These are phyloP conservation scores for Blepharisma japonicum DNA, from an alignment of 73 alveolate genomes.

Conservation along the genomic window DNA sequence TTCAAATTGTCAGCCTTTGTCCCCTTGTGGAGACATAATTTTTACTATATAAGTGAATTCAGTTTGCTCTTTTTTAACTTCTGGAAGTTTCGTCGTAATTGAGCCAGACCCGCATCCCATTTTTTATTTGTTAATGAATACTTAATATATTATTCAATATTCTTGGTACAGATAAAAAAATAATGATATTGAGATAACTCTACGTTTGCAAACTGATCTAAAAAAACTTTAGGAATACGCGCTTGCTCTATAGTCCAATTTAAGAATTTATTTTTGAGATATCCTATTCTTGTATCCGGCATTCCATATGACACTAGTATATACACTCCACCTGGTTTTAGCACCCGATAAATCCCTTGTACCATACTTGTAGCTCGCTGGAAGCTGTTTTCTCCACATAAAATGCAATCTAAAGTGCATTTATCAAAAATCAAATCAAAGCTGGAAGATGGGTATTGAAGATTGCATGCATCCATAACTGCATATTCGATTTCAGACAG, in stretches of 20 bases:
- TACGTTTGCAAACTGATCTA: slow-evolving; percentile 22
- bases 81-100: no score
- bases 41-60: no score
- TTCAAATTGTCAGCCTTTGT: neutral
- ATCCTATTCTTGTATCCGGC: slow-evolving; percentile 27
- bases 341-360: slow-evolving; percentile 50
- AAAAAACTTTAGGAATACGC: neutral
- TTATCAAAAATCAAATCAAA: slow-evolving; percentile 74
- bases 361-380: slow-evolving; percentile 62
- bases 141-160: no score
- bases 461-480: slow-evolving; percentile 79
- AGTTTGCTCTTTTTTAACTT: no score
- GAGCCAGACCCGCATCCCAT: no score
- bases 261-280: slow-evolving; percentile 1
- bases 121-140: no score
- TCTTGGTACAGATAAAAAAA: slow-evolving; percentile 15
- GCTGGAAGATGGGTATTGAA: slow-evolving; percentile 49
- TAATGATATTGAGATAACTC: slow-evolving; percentile 17
- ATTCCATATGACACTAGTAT: slow-evolving; percentile 12
- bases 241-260: slow-evolving; percentile 28
- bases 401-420: slow-evolving; percentile 72
- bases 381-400: slow-evolving; percentile 72
- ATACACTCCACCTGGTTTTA: slow-evolving; percentile 40
- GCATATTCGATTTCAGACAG: slow-evolving; percentile 63
- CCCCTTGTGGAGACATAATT: no score